phyloP scores from a whole-genome alignment of 345 rosid genomes.

The Eucalyptus rudis region DNA sequence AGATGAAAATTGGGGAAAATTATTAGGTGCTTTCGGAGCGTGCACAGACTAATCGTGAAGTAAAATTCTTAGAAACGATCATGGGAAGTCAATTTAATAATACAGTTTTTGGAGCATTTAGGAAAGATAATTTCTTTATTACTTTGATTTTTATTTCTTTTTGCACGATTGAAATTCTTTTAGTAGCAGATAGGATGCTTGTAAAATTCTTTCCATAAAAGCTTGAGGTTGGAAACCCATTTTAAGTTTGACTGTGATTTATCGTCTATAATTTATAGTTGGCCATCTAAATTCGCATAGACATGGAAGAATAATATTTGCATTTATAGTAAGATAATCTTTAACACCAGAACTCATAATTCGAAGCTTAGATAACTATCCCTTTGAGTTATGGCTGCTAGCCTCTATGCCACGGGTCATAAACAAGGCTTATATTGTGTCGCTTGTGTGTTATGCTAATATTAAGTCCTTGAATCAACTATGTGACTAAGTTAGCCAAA shows the following conservation, averaged over 20 bases:
- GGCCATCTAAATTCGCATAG: neutral
- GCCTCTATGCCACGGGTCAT: neutral
- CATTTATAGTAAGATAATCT: neutral
- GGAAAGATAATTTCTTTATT: neutral
- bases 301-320: neutral
- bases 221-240: neutral
- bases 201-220: neutral
- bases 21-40: too few relatives aligned
- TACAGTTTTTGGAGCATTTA: neutral
- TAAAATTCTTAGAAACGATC: too few relatives aligned
- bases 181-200: neutral
- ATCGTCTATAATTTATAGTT: neutral
- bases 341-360: neutral
- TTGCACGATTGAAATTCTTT: neutral
- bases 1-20: neutral
- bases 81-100: neutral
- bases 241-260: too few relatives aligned
- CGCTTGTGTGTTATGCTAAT: neutral
- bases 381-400: neutral
- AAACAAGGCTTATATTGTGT: neutral
- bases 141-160: too few relatives aligned
- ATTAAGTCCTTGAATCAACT: neutral
- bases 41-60: fast-evolving
- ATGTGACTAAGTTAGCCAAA: neutral
- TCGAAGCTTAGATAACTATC: neutral